Conservation (phyloP, 495 filamentous ascomycete species). For the Podospora conica region DNA sequence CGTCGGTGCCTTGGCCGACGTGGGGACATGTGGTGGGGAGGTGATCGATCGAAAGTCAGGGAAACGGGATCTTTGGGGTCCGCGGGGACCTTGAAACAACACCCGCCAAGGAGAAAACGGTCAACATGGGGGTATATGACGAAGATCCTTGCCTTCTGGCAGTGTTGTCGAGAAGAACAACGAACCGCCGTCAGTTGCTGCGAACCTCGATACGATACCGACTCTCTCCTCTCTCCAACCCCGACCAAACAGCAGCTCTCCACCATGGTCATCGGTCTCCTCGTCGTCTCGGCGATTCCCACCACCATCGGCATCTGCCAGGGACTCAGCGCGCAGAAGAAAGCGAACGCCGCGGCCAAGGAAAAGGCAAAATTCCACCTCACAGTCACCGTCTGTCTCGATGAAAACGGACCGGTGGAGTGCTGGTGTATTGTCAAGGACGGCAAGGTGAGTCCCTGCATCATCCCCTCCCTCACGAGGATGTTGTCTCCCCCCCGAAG, state of each 20-base stretch:
- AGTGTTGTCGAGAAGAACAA: not conserved
- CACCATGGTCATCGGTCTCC: constrained; percentile 41
- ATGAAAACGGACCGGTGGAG: constrained; percentile 31
- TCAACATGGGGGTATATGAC: constrained; percentile 15
- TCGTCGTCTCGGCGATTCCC: constrained; percentile 41
- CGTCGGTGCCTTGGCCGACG: constrained; percentile 3
- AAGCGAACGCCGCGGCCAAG: constrained; percentile 41
- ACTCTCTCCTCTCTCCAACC: not conserved
- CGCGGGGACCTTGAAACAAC: not conserved
- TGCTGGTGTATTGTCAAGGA: constrained; percentile 39
- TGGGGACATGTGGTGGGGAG: constrained; percentile 2
- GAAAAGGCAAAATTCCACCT: constrained; percentile 48
- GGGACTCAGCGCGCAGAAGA: constrained; percentile 47
- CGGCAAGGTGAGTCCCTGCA: constrained; percentile 34
- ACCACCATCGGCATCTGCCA: constrained; percentile 47
- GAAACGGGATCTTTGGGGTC: not conserved
- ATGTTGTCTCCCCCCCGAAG: too few relatives aligned
- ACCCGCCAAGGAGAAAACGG: not conserved
- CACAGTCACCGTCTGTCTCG: constrained; percentile 39
- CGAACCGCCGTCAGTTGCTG: not conserved
- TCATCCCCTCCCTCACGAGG: not conserved
- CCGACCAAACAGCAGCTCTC: not conserved
- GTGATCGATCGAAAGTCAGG: not conserved
- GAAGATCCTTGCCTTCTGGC: constrained; percentile 2
- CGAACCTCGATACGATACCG: not conserved